Evolutionary conservation across 2,329 filamentous ascomycete genomes (phyloP), one percentile per base, ranked within the genome.

Genomic region (Alternaria infectoria): DNA sequence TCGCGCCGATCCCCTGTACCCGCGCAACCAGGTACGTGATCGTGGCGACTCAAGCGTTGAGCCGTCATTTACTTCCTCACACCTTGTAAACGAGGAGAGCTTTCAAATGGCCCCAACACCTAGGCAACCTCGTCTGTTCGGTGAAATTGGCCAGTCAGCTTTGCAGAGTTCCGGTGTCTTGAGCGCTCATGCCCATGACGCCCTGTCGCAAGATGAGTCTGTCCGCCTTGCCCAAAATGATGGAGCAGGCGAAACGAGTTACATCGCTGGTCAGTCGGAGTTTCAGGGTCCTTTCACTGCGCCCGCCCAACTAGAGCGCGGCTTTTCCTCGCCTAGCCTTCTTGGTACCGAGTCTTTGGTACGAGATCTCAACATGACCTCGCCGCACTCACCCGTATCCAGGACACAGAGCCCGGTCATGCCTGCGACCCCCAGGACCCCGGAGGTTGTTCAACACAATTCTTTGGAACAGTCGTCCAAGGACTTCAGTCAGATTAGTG

Each of bases 91-190:
- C 32, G 71, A 62, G 2, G 75, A 78, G 30, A 77, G 75, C 49
- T 74, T 78, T 61, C 54, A 68, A 13, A 44, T 72, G 15, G 71
- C 76, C 69, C 71, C 69, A 11, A 68, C 65, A 28, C 59, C 70
- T 26, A 65, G 61, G 11, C 67, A 66, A 17, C 65, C 79, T 62
- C 86, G 85, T 54, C 79, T 90, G 6, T 90, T 90, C 71, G 88
- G 88, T 12, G 88, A 90, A 73, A 87, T 90, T 65, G 85, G 84
- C 11, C 78, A 83, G 26, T 87, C 87, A 19, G 84, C 84, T 11
- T 71, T 89, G 13, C 79, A 82, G 54, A 87, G 83, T 71, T 87
- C 87, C 15, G 83, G 83, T 12, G 76, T 83, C 19, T 75, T 88
- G 6, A 70, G 68, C 32, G 68, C 65, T 15, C 72, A 74, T 40